Evolutionary conservation across 2,329 filamentous ascomycete species (phyloP).

Genomic region (Ophiostoma novo-ulmi): DNA sequence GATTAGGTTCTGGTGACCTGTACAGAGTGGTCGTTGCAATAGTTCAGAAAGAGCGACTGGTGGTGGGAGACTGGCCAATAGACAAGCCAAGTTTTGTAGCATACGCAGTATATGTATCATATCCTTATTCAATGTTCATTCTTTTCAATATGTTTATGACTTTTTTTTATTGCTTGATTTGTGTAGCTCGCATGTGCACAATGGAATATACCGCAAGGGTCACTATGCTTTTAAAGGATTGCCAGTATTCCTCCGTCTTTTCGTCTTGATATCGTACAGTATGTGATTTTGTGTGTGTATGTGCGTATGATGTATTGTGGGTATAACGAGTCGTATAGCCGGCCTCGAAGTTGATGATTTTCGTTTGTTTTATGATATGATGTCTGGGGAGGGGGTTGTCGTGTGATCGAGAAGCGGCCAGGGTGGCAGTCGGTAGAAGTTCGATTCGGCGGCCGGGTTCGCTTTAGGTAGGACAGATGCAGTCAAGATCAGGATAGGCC

Average conservation of each 20-base stretch:
- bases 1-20: background rate
- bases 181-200: background rate
- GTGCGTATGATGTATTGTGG: constrained; percentile 7
- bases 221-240: background rate
- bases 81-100: background rate
- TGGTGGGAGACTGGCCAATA: background rate
- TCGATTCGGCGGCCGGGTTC: background rate
- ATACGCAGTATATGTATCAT: constrained; percentile 4
- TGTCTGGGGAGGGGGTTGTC: background rate
- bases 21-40: too few species aligned
- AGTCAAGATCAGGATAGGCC: too few species aligned
- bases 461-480: too few species aligned
- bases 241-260: background rate
- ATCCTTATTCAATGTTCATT: background rate
- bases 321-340: constrained; percentile 1
- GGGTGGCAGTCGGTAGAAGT: background rate
- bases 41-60: too few species aligned
- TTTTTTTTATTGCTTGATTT: background rate
- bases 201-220: background rate
- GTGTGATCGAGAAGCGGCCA: background rate
- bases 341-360: background rate
- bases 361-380: background rate
- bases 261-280: constrained; percentile 13
- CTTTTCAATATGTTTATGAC: background rate
- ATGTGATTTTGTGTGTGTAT: background rate